Base-by-base conservation (phyloP, 192 early-diverging fungal genomes). In the Backusella psychrophila region DNA sequence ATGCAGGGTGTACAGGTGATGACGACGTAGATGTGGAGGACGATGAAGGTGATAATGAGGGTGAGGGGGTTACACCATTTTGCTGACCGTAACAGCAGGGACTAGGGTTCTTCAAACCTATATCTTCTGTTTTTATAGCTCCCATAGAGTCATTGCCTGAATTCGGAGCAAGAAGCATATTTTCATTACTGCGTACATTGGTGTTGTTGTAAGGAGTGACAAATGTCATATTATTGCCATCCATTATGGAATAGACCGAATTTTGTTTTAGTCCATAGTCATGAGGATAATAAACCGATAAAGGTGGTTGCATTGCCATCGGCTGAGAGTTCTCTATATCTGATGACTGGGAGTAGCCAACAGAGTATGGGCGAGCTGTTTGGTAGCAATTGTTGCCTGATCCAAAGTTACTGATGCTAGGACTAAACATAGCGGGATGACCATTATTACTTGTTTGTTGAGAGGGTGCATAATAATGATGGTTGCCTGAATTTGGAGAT, bases 181-280 rank as follows among this genome's bases (percentile, higher is more conserved):
- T 69, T 69, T 69, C 35, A 41, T 69, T 69, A 38, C n/a, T 69
- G 68, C 34, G 34, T 23, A 41, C 68, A 38, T 23, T 26, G n/a
- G 12, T 35, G 34, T 6, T 19, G 35, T 34, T 39, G n/a, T 69
- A 36, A 36, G 66, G 34, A 33, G 35, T 35, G 29, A 35, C 66
- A 68, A 68, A 68, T 68, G 56, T 63, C 56, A 63, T 63, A 63
- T 29, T 63, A 29, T 63, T 63, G 56, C 34, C 66, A 68, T 68
- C 35, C 33, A 35, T 36, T 35, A 68, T 33, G 29, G 35, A 35
- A 68, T 68, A 68, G 35, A 36, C 29, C 17, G 70, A 21, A 46
- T 71, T 71, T 71, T 71, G 70, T 71, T 71, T 71, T 49, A 71
- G 26, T 44, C 70, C 44, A 44, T 71, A 71, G 36, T 71, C 70